Conservation (phyloP, 371 early-diverging fungal genomes). For the Mortierella sp. region DNA sequence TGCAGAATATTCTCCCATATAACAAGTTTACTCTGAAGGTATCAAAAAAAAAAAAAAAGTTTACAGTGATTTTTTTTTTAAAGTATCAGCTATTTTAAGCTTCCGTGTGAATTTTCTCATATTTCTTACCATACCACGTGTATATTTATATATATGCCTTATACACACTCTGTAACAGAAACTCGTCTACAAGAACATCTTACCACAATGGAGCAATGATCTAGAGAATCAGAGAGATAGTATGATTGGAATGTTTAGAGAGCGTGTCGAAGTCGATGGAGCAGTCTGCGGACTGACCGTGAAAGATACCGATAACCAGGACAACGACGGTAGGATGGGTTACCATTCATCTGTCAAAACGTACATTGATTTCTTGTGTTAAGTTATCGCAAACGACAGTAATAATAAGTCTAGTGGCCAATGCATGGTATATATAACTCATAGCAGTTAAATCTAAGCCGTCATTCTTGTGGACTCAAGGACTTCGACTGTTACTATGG, state of each 20-base stretch:
- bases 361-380: not conserved
- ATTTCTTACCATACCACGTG: not conserved
- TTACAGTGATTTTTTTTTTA: conserved; percentile 6
- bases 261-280: conserved; percentile 6
- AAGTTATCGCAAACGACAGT: too few relatives aligned
- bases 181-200: conserved; percentile 31
- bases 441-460: not conserved
- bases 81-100: not conserved
- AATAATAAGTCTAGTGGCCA: not conserved
- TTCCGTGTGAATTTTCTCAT: not conserved
- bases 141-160: not conserved
- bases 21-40: conserved; percentile 66
- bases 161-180: conserved; percentile 3
- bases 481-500: conserved; percentile 29
- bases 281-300: not conserved
- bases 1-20: conserved; percentile 65
- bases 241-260: conserved; percentile 2
- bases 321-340: not conserved
- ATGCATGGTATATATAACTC: not conserved
- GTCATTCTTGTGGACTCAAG: conserved; percentile 23
- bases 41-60: too few relatives aligned
- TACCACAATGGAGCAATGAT: conserved; percentile 29
- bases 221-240: conserved; percentile 7
- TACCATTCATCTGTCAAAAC: not conserved
- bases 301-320: not conserved